Percentiles rank a stretch among this genome's conserved stretches.
Evolutionary conservation across 495 filamentous ascomycete species (phyloP).

Genomic region (Thermochaetoides thermophila): DNA sequence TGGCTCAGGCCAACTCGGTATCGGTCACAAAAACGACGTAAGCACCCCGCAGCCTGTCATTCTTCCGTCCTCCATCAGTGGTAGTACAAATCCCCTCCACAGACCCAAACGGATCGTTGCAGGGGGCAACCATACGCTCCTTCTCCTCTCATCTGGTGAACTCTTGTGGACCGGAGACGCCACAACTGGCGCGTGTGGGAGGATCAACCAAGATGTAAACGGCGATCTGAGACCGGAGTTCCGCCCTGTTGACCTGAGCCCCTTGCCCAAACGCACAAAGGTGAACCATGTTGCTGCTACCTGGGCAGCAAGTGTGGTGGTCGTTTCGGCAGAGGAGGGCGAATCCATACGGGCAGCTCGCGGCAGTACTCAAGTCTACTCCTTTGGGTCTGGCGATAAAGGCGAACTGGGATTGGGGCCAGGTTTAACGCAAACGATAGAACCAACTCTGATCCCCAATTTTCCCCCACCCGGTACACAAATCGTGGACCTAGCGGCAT

Average conservation of each 20-base stretch:
- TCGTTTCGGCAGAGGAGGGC: slow-evolving; percentile 14
- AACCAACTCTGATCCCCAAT: slow-evolving; percentile 26
- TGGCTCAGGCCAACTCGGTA: slow-evolving; percentile 70
- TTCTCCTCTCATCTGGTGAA: slow-evolving; percentile 41
- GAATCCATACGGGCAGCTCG: background rate
- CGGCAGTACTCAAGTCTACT: slow-evolving; percentile 32
- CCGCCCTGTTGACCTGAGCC: slow-evolving; percentile 10
- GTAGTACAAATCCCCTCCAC: slow-evolving; percentile 4
- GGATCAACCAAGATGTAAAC: slow-evolving; percentile 1
- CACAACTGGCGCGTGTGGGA: slow-evolving; percentile 39
- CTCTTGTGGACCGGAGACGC: slow-evolving; percentile 52
- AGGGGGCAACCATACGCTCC: slow-evolving; percentile 79
- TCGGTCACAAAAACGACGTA: slow-evolving; percentile 61
- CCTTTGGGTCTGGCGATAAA: slow-evolving; percentile 47
- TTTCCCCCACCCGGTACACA: slow-evolving; percentile 44
- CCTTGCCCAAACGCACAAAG: background rate
- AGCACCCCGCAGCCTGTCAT: slow-evolving; percentile 48
- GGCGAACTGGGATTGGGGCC: slow-evolving; percentile 57
- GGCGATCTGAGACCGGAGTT: slow-evolving; percentile 5
- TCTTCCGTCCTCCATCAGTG: slow-evolving; percentile 16
- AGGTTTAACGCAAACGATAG: slow-evolving; percentile 14
- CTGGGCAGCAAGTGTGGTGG: slow-evolving; percentile 58
- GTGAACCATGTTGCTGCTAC: slow-evolving; percentile 43
- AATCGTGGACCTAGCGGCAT: slow-evolving; percentile 46
- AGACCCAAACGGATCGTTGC: slow-evolving; percentile 34